These are phyloP conservation scores for Pichia rugopelliculosa DNA, from an alignment of 805 yeast species.

Conservation along the genomic window DNA sequence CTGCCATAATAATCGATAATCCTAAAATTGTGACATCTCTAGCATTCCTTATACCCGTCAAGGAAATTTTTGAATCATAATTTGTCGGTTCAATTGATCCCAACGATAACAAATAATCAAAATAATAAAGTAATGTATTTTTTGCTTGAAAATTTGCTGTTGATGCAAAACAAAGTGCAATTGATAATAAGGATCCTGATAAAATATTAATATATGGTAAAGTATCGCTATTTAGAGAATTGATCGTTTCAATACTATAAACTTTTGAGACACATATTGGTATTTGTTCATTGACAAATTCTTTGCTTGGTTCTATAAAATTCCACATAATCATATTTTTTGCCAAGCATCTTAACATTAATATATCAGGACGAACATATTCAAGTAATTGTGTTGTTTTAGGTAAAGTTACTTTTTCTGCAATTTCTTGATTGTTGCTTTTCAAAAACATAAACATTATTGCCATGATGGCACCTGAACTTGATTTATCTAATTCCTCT, in stretches of 20 bases:
- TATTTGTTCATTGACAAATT: constrained; percentile 54
- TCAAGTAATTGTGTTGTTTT: constrained; percentile 49
- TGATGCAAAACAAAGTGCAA: constrained; percentile 75
- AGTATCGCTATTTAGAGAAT: constrained; percentile 48
- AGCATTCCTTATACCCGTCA: constrained; percentile 44
- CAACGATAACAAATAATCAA: constrained; percentile 44
- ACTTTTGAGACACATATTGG: constrained; percentile 38
- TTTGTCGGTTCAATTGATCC: constrained; percentile 35
- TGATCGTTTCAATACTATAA: constrained; percentile 23
- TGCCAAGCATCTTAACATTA: constrained; percentile 58
- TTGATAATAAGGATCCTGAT: constrained; percentile 67
- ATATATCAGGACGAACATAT: constrained; percentile 72
- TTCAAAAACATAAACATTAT: constrained; percentile 66
- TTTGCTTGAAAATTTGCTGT: constrained; percentile 48
- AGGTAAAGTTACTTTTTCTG: constrained; percentile 56
- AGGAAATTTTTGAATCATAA: constrained; percentile 53
- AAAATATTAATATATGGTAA: constrained; percentile 56
- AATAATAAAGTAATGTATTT: constrained; percentile 43
- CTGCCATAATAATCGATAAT: constrained; percentile 73
- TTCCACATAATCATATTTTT: constrained; percentile 69
- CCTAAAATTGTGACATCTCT: constrained; percentile 58
- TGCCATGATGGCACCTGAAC: constrained; percentile 72
- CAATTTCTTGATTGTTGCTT: constrained; percentile 53
- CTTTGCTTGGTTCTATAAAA: constrained; percentile 36
- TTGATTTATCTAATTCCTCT: constrained; percentile 52